Base-by-base conservation (phyloP, 805 yeast species). In the Metschnikowia proteae region DNA sequence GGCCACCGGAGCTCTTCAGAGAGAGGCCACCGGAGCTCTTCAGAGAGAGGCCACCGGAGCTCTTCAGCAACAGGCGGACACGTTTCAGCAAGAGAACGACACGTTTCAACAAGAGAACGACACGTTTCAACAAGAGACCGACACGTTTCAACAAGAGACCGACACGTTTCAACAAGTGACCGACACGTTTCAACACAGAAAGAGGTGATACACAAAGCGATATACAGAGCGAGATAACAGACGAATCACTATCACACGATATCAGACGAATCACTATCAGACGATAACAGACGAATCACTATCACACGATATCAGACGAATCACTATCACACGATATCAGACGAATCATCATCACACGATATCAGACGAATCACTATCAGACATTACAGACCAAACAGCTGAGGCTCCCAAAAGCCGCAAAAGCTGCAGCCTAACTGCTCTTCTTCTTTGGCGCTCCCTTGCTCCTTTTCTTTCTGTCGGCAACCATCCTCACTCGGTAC, bases 381-480 rank as follows among this genome's bases (percentile, higher is more conserved):
- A n/a, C n/a, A n/a, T n/a, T 17, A 17, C 17, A 17, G 17, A 17
- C 1, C 17, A 17, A 17, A 17, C 17, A 17, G 17, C 17, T 17
- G 17, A 17, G 17, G 17, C 17, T 17, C 17, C 17, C 17, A 17
- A 17, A 17, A 17, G 17, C 17, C 17, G 17, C 17, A 17, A 17
- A 17, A 17, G 17, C 17, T 17, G 17, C 3, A 31, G 7, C 22
- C 45, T 46, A 60, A 47, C 61, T 56, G 29, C 59, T 52, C 70
- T 78, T 80, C 75, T 87, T 87, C 74, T 83, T 80, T 59, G 94
- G 95, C 9, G 94, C 89, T 66, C 92, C 91, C 68, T 87, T 87
- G 68, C 88, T 91, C 80, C 94, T 86, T 78, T 86, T 83, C 75
- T 83, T 86, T 67, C 88, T 77, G 48, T 70, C 74, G 31, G 61